phyloP scores from a whole-genome alignment of 176 grass and related monocot genomes.

The Elaeis guineensis region DNA sequence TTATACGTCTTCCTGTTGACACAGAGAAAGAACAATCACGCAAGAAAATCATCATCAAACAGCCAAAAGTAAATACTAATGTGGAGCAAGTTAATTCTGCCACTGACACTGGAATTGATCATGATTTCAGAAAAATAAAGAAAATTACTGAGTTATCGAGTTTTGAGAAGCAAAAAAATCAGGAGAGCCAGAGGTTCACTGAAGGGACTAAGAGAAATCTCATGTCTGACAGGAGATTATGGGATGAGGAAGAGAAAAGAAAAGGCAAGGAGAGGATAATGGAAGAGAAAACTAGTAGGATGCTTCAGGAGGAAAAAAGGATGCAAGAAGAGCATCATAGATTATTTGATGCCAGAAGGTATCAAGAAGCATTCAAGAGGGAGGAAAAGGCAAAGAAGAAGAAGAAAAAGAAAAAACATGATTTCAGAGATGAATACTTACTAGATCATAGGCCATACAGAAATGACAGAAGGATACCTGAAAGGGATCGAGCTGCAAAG shows the following conservation, averaged over 20 bases:
- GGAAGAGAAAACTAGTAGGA: slow-evolving; percentile 40
- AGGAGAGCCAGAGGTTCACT: slow-evolving; percentile 38
- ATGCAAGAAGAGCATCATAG: slow-evolving; percentile 30
- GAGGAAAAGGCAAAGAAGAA: slow-evolving; percentile 82
- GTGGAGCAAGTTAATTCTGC: slow-evolving; percentile 14
- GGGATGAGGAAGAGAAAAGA: slow-evolving; percentile 37
- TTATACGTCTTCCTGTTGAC: slow-evolving; percentile 73
- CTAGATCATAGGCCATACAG: slow-evolving; percentile 67
- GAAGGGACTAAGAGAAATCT: slow-evolving; percentile 52
- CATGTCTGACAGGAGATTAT: slow-evolving; percentile 25
- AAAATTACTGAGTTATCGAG: slow-evolving; percentile 67
- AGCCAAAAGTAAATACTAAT: slow-evolving; percentile 49
- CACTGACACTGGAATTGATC: slow-evolving; percentile 27
- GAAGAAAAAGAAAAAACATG: slow-evolving; percentile 93
- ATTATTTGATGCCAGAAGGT: slow-evolving; percentile 51
- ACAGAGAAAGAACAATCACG: slow-evolving; percentile 40
- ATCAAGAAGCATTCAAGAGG: slow-evolving; percentile 41
- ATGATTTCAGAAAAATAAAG: slow-evolving; percentile 64
- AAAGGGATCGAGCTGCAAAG: slow-evolving; percentile 54
- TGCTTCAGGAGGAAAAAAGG: slow-evolving; percentile 49
- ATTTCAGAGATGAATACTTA: slow-evolving; percentile 81
- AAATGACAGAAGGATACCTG: slow-evolving; percentile 77
- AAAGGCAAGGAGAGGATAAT: slow-evolving; percentile 29
- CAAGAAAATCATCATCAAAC: slow-evolving; percentile 92
- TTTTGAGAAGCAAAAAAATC: slow-evolving; percentile 43